Base-by-base conservation (phyloP, 306 rosid species). In the Luffa aegyptiaca region DNA sequence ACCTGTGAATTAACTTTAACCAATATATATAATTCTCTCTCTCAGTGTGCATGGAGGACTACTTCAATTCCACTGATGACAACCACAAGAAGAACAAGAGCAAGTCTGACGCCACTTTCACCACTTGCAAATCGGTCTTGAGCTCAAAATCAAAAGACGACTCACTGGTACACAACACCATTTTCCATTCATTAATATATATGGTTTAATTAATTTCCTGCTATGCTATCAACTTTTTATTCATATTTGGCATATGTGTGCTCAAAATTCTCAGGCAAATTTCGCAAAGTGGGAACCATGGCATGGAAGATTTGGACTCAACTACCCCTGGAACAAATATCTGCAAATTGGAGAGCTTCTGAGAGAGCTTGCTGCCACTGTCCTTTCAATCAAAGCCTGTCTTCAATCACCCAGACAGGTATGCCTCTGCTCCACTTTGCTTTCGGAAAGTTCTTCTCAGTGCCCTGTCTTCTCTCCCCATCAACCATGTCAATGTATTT, bases 201-300 rank as follows among this genome's bases (percentile, higher is more conserved):
- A 26, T 26, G 31, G 1, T 26, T 26, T 26, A 26, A 26, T 26
- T 26, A 26, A 26, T 26, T 26, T 26, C 31, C 31, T 26, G 31
- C 31, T 26, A 26, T 26, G 31, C 31, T 26, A 26, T 26, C 31
- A 26, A 26, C 31, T 49, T 33, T 56, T 16, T 61, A 56, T 16
- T 5, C 31, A 26, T 51, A 14, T 51, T 2, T 55, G 9, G 5
- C 5, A 5, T 0, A 39, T 39, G 42, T 39, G 42, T 39, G 5
- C 42, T 39, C 42, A 26, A 26, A 26, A 26, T 31, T 64, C 21
- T 36, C 83, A 95, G 99, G 96, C 92, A 62, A 93, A 89, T 80
- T 95, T 90, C 66, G 97, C 99, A 80, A 91, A 85, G 76, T 95
- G 99, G 99, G 99, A 95, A 80, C 99, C 97, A 10, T 95, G 99